Base-by-base conservation (phyloP, 225 moss, liverwort and hornwort genomes). In the Marchantia paleacea region DNA sequence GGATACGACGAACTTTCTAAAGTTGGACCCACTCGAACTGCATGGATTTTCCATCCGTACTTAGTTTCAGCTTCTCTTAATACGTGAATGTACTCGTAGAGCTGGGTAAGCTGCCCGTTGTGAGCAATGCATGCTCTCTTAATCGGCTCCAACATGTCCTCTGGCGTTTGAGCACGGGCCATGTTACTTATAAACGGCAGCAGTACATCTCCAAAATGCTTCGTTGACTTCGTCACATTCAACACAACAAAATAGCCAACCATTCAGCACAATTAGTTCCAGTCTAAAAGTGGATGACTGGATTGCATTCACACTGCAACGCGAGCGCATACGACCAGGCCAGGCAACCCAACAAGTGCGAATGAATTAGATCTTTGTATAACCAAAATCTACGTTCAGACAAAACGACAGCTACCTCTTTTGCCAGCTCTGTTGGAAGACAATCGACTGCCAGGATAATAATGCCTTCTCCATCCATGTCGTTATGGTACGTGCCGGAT, bases 201-300 rank as follows among this genome's bases (percentile, higher is more conserved):
- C 71, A 97, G 85, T 8, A 88, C 94, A 69, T 97, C 92, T 48
- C 93, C 96, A 86, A 97, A 97, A 85, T 97, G 96, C 87, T 92
- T 93, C 55, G 93, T 94, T 30, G 96, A 91, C 96, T 97, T 86
- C 83, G 39, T 53, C 74, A 54, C 8, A 14, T 50, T 20, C 49
- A 48, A 22, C 72, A 72, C 48, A 49, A 70, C 72, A 54, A 7
- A 24, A 15, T 28, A 53, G 18, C 19, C 64, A 25, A 29, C 29
- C n/a, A 72, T 10, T 22, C 19, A 0, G 51, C 22, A 16, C 48
- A 70, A 50, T 18, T 18, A 30, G 22, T 19, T 70, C 48, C 70
- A 70, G 10, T 11, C 4, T 22, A 12, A 70, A 49, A 8, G 48
- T 8, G 31, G 70, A 49, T 70, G 14, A 70, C 70, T 19, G 70